Percentiles rank a stretch among this genome's conserved stretches.
phyloP scores from a whole-genome alignment of 495 filamentous ascomycete genomes.

The Thermochaetoides thermophila region DNA sequence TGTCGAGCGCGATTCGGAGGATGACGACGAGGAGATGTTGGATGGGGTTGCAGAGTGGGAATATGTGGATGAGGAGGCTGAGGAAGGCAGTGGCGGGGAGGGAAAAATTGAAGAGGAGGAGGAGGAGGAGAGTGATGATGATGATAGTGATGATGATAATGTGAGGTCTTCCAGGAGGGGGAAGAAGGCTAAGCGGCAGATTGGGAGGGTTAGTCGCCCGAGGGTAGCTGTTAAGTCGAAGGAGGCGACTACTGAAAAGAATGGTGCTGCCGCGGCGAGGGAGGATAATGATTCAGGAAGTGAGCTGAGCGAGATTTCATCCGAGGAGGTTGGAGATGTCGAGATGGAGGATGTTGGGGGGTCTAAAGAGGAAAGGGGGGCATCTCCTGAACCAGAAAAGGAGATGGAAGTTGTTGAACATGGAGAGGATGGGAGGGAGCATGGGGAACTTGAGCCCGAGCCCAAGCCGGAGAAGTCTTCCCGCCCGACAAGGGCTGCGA shows the following conservation, averaged over 20 bases:
- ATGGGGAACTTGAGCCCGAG: too few relatives aligned
- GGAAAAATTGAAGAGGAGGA: slow-evolving; percentile 16
- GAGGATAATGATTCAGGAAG: neutral
- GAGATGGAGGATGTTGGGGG: neutral
- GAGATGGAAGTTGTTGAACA: too few relatives aligned
- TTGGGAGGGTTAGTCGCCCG: neutral
- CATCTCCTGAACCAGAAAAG: too few relatives aligned
- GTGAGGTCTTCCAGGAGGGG: neutral
- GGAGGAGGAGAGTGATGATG: slow-evolving; percentile 8
- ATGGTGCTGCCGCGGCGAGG: neutral
- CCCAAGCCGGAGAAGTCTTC: too few relatives aligned
- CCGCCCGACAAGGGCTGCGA: too few relatives aligned
- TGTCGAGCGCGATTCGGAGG: slow-evolving; percentile 35
- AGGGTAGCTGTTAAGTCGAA: neutral
- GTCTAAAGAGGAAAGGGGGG: too few relatives aligned
- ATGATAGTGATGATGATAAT: slow-evolving; percentile 8
- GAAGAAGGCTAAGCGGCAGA: neutral
- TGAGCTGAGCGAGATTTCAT: neutral
- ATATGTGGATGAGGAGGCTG: slow-evolving; percentile 22
- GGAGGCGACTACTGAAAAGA: neutral
- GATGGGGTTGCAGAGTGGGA: slow-evolving; percentile 41
- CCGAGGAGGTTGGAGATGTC: neutral
- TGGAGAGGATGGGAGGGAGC: too few relatives aligned
- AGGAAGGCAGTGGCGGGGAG: neutral
- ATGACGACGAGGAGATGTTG: slow-evolving; percentile 43